phyloP scores from a whole-genome alignment of 106 monocot genomes.

The Acanthochlamys bracteata region DNA sequence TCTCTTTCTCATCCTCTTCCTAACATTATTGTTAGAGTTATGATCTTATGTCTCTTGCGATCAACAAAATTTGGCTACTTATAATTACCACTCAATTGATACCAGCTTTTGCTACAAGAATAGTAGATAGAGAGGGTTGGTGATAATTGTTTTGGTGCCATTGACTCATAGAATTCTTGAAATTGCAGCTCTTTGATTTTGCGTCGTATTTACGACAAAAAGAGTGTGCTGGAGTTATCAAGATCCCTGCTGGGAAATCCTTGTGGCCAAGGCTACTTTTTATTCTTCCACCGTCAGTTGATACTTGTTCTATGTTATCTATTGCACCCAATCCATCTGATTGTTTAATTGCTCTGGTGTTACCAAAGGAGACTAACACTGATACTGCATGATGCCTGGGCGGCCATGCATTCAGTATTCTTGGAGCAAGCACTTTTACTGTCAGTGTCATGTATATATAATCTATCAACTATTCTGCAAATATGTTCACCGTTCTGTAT shows the following conservation, averaged over 20 bases:
- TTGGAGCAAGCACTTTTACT: too few species aligned
- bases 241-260: slow-evolving; percentile 56
- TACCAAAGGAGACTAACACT: too few species aligned
- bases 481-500: too few species aligned
- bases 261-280: slow-evolving; percentile 85
- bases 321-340: slow-evolving; percentile 52
- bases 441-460: too few species aligned
- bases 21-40: background rate
- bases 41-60: background rate
- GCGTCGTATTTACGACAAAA: slow-evolving; percentile 80
- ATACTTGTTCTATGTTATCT: slow-evolving; percentile 56
- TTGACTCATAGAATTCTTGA: background rate
- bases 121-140: too few species aligned
- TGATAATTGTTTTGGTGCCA: background rate
- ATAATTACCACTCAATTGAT: too few species aligned
- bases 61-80: too few species aligned
- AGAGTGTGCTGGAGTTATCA: slow-evolving; percentile 95
- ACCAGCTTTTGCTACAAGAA: too few species aligned
- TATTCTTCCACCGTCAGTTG: slow-evolving; percentile 63
- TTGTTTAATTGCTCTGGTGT: slow-evolving; percentile 34
- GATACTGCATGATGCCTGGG: too few species aligned
- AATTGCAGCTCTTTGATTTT: slow-evolving; percentile 78
- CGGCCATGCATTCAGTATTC: too few species aligned
- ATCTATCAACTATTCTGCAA: too few species aligned
- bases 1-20: background rate